A percentile compares a stretch with the other conserved stretches of the same genome.
These are phyloP conservation scores for Erythrobasidium hasegawianum DNA, from an alignment of 1,284 basidiomycete genomes.

Conservation along the genomic window DNA sequence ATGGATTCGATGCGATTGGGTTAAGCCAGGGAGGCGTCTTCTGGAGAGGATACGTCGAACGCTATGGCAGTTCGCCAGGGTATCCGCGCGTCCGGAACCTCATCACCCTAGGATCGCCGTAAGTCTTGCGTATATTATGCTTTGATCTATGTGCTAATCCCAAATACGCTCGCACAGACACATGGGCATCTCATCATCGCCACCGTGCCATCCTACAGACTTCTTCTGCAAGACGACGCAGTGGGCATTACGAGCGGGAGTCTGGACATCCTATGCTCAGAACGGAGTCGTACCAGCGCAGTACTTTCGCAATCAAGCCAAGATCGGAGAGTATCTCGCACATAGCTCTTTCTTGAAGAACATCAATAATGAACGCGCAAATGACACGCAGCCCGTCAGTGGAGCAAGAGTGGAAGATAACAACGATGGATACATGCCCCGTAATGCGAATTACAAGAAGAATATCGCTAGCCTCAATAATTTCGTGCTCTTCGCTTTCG, in stretches of 20 bases:
- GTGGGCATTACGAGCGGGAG: conserved; percentile 55
- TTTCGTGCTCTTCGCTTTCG: conserved; percentile 50
- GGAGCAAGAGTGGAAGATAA: conserved; percentile 21
- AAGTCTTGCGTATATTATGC: conserved; percentile 34
- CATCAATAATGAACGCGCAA: conserved; percentile 65
- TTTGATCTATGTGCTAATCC: background rate
- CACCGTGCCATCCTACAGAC: conserved; percentile 65
- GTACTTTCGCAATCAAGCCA: conserved; percentile 84
- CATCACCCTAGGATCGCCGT: conserved; percentile 61
- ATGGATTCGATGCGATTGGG: conserved; percentile 76
- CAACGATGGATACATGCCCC: too few relatives aligned
- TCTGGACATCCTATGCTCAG: conserved; percentile 81
- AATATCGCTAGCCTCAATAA: conserved; percentile 53
- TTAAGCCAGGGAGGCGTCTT: conserved; percentile 96
- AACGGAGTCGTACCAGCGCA: conserved; percentile 78
- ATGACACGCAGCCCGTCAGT: conserved; percentile 34
- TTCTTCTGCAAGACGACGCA: conserved; percentile 43
- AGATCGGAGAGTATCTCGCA: conserved; percentile 65
- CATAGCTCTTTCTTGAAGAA: conserved; percentile 66
- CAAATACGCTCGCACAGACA: conserved; percentile 21
- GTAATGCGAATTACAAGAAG: conserved; percentile 61
- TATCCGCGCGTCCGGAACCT: conserved; percentile 73
- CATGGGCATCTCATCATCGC: conserved; percentile 48
- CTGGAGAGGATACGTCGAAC: conserved; percentile 83
- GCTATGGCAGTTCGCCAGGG: conserved; percentile 59